Conservation (phyloP, 1,284 basidiomycete species). For the Ganoderma boninense region DNA sequence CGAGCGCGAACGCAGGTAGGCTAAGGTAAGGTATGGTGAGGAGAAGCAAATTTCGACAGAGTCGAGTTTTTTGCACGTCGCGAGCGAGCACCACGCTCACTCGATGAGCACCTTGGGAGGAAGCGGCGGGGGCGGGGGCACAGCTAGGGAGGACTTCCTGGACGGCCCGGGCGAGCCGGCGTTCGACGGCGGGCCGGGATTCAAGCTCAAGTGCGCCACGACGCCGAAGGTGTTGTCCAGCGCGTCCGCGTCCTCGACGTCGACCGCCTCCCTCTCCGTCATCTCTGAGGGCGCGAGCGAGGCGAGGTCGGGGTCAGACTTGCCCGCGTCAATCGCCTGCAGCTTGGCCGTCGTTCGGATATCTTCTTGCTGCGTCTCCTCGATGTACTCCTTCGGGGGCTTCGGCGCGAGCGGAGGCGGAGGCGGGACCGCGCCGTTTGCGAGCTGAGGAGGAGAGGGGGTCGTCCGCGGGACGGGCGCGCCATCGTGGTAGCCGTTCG, state of each 20-base stretch:
- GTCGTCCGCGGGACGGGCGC: constrained; percentile 9
- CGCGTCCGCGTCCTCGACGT: constrained; percentile 11
- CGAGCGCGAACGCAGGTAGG: background rate
- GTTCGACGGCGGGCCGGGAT: background rate
- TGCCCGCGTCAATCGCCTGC: constrained; percentile 38
- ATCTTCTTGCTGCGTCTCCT: constrained; percentile 79
- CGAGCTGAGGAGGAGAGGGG: constrained; percentile 11
- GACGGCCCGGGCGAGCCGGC: constrained; percentile 2
- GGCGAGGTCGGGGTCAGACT: constrained; percentile 25
- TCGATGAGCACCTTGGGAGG: constrained; percentile 37
- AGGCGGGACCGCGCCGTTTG: constrained; percentile 38
- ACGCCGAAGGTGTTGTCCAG: constrained; percentile 26
- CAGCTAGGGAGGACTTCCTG: constrained; percentile 7
- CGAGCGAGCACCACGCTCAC: background rate
- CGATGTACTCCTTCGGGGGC: constrained; percentile 79
- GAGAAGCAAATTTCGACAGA: background rate
- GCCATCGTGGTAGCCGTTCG: constrained; percentile 27
- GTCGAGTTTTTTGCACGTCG: constrained; percentile 4
- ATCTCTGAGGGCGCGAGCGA: constrained; percentile 10
- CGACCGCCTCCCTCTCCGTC: constrained; percentile 13
- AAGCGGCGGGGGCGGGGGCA: constrained; percentile 42
- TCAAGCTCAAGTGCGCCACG: background rate
- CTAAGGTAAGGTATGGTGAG: too few species aligned
- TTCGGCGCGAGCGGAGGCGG: constrained; percentile 77
- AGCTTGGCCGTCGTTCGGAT: constrained; percentile 49